phyloP scores from a whole-genome alignment of 1,139 yeast species.

The Candida albicans region DNA sequence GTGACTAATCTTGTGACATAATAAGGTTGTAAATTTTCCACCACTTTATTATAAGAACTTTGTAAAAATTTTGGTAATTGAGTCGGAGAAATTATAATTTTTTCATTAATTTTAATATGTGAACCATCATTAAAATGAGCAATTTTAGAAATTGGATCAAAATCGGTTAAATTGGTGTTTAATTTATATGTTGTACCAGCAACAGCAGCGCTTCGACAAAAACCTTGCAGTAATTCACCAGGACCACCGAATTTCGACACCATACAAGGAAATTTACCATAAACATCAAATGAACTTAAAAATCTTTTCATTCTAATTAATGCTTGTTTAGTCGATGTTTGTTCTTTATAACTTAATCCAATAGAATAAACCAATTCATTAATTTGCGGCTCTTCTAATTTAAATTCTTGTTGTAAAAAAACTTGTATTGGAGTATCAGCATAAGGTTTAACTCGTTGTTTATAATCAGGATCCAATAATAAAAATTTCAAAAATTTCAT shows the following conservation, averaged over 20 bases:
- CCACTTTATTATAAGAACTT: slow-evolving; percentile 33
- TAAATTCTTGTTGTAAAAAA: slow-evolving; percentile 64
- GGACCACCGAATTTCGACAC: slow-evolving; percentile 94
- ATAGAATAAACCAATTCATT: slow-evolving; percentile 83
- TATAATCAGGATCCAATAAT: slow-evolving; percentile 59
- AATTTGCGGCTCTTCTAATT: slow-evolving; percentile 70
- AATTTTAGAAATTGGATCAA: slow-evolving; percentile 61
- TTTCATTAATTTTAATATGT: slow-evolving; percentile 70
- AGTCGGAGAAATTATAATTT: slow-evolving; percentile 68
- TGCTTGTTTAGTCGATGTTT: slow-evolving; percentile 70
- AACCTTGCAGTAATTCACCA: slow-evolving; percentile 95
- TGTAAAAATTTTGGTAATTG: slow-evolving; percentile 58
- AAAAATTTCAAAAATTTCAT: slow-evolving; percentile 95
- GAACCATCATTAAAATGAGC: slow-evolving; percentile 82
- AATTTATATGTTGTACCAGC: slow-evolving; percentile 95
- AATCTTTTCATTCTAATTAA: slow-evolving; percentile 80
- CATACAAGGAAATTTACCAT: slow-evolving; percentile 91
- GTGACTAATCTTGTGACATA: slow-evolving; percentile 76
- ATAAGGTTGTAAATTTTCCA: slow-evolving; percentile 39
- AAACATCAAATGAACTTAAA: slow-evolving; percentile 82
- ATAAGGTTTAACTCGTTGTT: slow-evolving; percentile 39
- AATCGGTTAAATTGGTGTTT: slow-evolving; percentile 61
- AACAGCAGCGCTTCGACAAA: slow-evolving; percentile 96
- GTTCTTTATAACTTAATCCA: slow-evolving; percentile 67
- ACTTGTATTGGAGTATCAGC: slow-evolving; percentile 54